Evolutionary conservation across 805 yeast species (phyloP), one percentile per base, ranked within the genome.

Genomic region (Suhomyces sp.): DNA sequence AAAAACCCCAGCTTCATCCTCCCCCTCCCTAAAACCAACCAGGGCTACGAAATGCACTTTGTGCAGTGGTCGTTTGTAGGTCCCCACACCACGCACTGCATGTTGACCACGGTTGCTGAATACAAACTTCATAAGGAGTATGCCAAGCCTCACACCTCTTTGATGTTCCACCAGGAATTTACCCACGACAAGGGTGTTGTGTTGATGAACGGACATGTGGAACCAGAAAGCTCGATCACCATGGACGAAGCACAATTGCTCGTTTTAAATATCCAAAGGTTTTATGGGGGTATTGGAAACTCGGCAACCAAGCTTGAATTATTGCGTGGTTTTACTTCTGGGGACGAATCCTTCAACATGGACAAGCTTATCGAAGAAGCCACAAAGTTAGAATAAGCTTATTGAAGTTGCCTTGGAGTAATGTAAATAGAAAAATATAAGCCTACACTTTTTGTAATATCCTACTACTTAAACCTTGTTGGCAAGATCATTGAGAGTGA

Each of bases 21-120:
- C 23, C 99, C 99, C 0, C 72, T 94, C 51, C 97, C 97, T 5
- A 83, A 86, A 60, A 83, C 75, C 17, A 64, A 58, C 10, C 73
- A 72, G 24, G 85, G 84, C 54, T 72, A 76, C 63, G 99, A 94
- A 71, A 79, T 94, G 72, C 97, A 94, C 65, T 90, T 87, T 67
- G 83, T 92, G 22, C 98, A 94, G 72, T 94, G 99, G 99, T 78
- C 84, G 17, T 89, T 90, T 67, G 92, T 87, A 12, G 96, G 93
- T 0, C 86, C 88, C 13, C 61, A 83, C 42, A 92, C 97, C 2
- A 77, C 89, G 1, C 97, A 94, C 71, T 90, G 96, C 65, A 80
- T 94, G 80, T 77, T 94, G 61, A 94, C 99, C 1, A 85, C 97
- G 0, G 78, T 94, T 57, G 92, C 94, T 1, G 98, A 94, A 70